phyloP scores from a whole-genome alignment of 2,329 filamentous ascomycete species.

The Colletotrichum sp. region DNA sequence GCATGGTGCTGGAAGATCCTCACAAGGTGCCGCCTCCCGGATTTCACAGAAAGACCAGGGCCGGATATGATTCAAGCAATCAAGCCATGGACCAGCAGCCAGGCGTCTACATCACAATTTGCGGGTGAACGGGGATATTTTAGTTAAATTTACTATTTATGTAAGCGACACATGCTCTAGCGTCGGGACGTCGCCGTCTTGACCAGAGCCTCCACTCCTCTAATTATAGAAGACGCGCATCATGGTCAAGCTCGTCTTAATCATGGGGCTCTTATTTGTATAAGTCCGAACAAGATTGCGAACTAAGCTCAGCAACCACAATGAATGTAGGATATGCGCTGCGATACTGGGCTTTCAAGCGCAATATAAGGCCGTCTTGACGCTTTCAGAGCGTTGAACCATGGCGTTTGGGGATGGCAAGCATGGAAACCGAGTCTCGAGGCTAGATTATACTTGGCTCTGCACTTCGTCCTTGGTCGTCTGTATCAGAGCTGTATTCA shows the following conservation, averaged over 20 bases:
- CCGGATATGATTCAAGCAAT: background rate
- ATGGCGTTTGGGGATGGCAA: background rate
- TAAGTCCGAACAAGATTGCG: accelerated
- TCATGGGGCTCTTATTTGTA: accelerated
- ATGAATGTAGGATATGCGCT: no score
- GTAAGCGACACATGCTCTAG: background rate
- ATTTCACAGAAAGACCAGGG: accelerated
- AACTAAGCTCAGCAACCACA: no score
- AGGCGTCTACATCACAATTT: no score
- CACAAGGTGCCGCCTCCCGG: background rate
- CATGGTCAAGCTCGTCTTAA: accelerated
- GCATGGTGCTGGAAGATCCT: background rate
- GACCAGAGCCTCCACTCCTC: accelerated
- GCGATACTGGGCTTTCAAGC: no score
- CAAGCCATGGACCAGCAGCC: no score
- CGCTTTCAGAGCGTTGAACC: no score
- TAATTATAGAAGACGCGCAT: accelerated
- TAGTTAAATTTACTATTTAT: background rate
- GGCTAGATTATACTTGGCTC: no score
- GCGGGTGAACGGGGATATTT: no score
- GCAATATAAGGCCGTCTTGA: no score
- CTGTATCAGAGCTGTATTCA: background rate
- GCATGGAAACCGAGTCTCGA: accelerated
- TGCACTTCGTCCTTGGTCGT: background rate
- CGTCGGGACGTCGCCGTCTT: background rate